phyloP scores from a whole-genome alignment of 805 yeast genomes.

The Metschnikowia corniflorae region DNA sequence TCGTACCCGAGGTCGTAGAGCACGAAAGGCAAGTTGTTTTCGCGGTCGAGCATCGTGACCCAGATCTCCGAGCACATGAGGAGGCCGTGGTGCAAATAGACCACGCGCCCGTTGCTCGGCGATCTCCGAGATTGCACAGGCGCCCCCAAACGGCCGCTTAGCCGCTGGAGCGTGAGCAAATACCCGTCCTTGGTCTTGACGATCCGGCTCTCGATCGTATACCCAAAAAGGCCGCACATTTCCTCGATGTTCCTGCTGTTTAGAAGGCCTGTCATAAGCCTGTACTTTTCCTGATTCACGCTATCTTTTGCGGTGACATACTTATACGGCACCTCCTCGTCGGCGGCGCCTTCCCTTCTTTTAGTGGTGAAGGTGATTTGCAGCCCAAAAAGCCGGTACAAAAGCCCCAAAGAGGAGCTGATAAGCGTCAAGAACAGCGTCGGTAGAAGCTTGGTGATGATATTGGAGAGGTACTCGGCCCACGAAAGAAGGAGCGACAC shows the following conservation, averaged over 20 bases:
- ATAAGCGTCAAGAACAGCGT: slow-evolving; percentile 32
- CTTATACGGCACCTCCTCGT: slow-evolving; percentile 20
- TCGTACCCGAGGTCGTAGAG: slow-evolving; percentile 83
- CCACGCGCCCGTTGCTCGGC: slow-evolving; percentile 42
- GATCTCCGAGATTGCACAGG: background rate
- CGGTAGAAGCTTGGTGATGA: slow-evolving; percentile 47
- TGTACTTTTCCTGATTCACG: slow-evolving; percentile 22
- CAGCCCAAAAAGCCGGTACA: slow-evolving; percentile 28
- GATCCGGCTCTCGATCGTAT: slow-evolving; percentile 68
- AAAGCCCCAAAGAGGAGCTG: slow-evolving; percentile 26
- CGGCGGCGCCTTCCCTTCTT: slow-evolving; percentile 7
- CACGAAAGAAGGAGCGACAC: slow-evolving; percentile 46
- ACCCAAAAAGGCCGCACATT: slow-evolving; percentile 67
- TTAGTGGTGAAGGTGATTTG: slow-evolving; percentile 24
- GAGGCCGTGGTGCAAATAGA: slow-evolving; percentile 88
- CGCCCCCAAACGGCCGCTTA: slow-evolving; percentile 33
- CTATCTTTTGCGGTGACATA: slow-evolving; percentile 21
- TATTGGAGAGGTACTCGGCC: slow-evolving; percentile 44
- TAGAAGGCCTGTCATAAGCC: slow-evolving; percentile 36
- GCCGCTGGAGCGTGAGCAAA: slow-evolving; percentile 69
- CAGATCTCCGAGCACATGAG: slow-evolving; percentile 83
- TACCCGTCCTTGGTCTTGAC: slow-evolving; percentile 77
- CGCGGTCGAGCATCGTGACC: slow-evolving; percentile 45
- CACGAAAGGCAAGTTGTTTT: slow-evolving; percentile 60
- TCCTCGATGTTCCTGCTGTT: slow-evolving; percentile 55